Evolutionary conservation across 495 filamentous ascomycete genomes (phyloP).

Genomic region (Penicillium goetzii): DNA sequence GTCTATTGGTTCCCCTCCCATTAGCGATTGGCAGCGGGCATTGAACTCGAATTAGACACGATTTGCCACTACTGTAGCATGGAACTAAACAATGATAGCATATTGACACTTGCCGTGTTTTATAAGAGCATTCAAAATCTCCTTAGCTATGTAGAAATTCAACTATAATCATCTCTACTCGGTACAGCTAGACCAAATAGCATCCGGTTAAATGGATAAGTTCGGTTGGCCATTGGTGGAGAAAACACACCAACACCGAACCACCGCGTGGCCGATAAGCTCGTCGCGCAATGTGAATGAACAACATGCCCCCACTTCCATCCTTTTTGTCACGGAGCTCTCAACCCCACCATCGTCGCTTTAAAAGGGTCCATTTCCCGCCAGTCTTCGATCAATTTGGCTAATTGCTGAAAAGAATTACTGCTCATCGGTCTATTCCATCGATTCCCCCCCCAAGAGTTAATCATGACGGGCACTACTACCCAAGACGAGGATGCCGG

Average conservation of each 20-base stretch:
- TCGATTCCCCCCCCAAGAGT: neutral
- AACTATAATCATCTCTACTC: neutral
- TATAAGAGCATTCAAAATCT: neutral
- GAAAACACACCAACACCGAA: constrained; percentile 9
- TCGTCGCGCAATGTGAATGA: neutral
- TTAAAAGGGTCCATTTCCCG: constrained; percentile 8
- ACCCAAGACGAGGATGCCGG: constrained; percentile 21
- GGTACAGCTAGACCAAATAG: neutral
- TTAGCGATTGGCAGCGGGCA: neutral
- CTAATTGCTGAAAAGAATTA: neutral
- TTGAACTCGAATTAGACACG: neutral
- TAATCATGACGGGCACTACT: constrained; percentile 9
- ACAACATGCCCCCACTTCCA: constrained; percentile 16
- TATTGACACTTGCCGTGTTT: neutral
- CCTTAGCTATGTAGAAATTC: neutral
- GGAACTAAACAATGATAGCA: neutral
- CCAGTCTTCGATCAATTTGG: neutral
- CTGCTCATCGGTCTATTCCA: neutral
- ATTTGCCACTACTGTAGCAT: neutral
- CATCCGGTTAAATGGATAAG: neutral
- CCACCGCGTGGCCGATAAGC: neutral
- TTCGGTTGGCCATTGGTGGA: constrained; percentile 21
- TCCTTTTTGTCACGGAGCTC: constrained; percentile 27
- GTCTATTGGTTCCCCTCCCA: neutral
- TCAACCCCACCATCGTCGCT: constrained; percentile 19